A percentile compares a stretch with the other conserved stretches of the same genome.
phyloP scores from a whole-genome alignment of 2,329 filamentous ascomycete genomes.

The Pseudopyricularia cyperi region DNA sequence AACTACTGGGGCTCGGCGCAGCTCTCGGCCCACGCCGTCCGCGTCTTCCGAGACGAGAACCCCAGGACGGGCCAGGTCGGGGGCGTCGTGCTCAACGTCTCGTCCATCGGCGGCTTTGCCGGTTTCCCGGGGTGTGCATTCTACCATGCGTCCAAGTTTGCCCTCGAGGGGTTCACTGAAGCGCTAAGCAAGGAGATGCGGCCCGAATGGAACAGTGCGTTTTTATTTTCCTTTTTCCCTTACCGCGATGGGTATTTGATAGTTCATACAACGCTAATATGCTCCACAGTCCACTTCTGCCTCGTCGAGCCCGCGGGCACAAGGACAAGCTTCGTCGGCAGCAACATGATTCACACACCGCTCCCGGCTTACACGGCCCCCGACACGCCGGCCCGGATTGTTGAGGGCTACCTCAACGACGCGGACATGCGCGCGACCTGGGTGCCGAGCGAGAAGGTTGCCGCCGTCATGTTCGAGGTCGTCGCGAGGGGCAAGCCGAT shows the following conservation, averaged over 20 bases:
- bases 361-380: constrained; percentile 23
- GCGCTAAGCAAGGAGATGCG: constrained; percentile 27
- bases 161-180: constrained; percentile 33
- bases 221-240: neutral
- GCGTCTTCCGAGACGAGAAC: constrained; percentile 16
- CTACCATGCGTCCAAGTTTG: constrained; percentile 30
- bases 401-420: constrained; percentile 19
- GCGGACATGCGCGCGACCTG: no score
- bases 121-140: constrained; percentile 20
- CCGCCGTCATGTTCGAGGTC: no score
- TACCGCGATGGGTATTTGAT: neutral
- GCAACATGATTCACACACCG: constrained; percentile 16
- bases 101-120: constrained; percentile 33
- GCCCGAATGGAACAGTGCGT: constrained; percentile 26
- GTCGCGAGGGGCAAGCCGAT: no score
- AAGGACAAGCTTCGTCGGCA: constrained; percentile 21
- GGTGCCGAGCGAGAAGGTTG: no score
- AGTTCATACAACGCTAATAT: neutral
- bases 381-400: constrained; percentile 17
- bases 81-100: constrained; percentile 41
- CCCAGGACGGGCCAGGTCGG: constrained; percentile 17
- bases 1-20: constrained; percentile 15
- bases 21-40: constrained; percentile 13
- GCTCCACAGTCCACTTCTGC: constrained; percentile 21
- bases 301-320: constrained; percentile 27